phyloP scores from a whole-genome alignment of 73 alveolate species.

The Blepharisma stoltei region DNA sequence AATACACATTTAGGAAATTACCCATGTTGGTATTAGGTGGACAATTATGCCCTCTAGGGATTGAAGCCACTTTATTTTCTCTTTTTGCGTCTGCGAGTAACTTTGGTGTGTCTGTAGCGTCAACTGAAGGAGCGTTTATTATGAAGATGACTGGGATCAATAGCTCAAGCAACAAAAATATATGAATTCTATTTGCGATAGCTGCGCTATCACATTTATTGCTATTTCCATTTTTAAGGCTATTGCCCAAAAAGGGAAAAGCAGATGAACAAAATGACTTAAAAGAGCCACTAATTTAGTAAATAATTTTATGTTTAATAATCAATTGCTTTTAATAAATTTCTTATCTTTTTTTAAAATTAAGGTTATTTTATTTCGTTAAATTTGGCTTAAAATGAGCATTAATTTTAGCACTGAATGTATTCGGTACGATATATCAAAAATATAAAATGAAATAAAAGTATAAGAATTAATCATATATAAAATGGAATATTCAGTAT shows the following conservation, averaged over 20 bases:
- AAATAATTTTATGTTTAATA: too few relatives aligned
- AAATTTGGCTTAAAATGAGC: too few relatives aligned
- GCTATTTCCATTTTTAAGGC: not conserved
- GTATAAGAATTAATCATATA: too few relatives aligned
- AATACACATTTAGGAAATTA: not conserved
- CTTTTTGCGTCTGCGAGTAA: not conserved
- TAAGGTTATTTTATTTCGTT: too few relatives aligned
- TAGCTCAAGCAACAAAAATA: not conserved
- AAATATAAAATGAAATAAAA: too few relatives aligned
- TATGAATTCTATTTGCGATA: constrained; percentile 5
- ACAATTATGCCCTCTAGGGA: constrained; percentile 20
- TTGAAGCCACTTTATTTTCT: constrained; percentile 15
- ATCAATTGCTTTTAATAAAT: too few relatives aligned
- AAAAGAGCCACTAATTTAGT: too few relatives aligned
- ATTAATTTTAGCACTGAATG: too few relatives aligned
- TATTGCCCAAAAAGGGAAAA: not conserved
- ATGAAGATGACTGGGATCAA: not conserved
- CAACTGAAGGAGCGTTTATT: not conserved
- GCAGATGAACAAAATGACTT: not conserved
- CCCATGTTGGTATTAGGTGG: constrained; percentile 18
- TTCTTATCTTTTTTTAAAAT: too few relatives aligned
- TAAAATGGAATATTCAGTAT: too few relatives aligned
- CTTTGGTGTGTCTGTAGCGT: not conserved
- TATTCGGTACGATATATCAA: too few relatives aligned
- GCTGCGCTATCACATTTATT: not conserved